These are phyloP conservation scores for Coleophoma eucalyptorum DNA, from an alignment of 2,329 filamentous ascomycete genomes.

Conservation along the genomic window DNA sequence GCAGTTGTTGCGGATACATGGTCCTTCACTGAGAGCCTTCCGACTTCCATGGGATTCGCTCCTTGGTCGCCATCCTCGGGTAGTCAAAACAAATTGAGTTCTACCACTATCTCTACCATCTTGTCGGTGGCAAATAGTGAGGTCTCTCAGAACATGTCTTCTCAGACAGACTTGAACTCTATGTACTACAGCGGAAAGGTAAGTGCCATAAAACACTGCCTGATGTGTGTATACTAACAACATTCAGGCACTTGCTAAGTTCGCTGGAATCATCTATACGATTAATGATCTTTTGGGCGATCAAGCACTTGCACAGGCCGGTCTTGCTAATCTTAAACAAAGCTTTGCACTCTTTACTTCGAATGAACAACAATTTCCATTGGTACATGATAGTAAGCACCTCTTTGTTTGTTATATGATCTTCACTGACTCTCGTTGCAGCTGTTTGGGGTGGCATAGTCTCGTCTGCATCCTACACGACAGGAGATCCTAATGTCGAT, in stretches of 20 bases:
- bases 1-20: slow-evolving; percentile 70
- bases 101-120: slow-evolving; percentile 55
- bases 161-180: slow-evolving; percentile 71
- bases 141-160: slow-evolving; percentile 69
- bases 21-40: slow-evolving; percentile 75
- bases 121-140: slow-evolving; percentile 64
- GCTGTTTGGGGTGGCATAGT: slow-evolving; percentile 77
- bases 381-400: slow-evolving; percentile 58
- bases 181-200: slow-evolving; percentile 94
- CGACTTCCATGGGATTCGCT: slow-evolving; percentile 69
- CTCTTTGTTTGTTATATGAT: neutral
- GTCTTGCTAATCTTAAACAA: slow-evolving; percentile 58
- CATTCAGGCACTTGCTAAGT: slow-evolving; percentile 65
- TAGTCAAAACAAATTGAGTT: slow-evolving; percentile 39
- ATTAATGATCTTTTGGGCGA: slow-evolving; percentile 61
- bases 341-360: slow-evolving; percentile 63
- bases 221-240: slow-evolving; percentile 26
- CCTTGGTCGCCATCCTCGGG: slow-evolving; percentile 65
- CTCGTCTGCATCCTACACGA: slow-evolving; percentile 69
- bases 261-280: slow-evolving; percentile 65
- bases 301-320: slow-evolving; percentile 48
- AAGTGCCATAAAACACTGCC: slow-evolving; percentile 11
- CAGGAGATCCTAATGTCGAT: slow-evolving; percentile 66
- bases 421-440: slow-evolving; percentile 23
- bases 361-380: slow-evolving; percentile 64